A percentile compares a stretch with the other conserved stretches of the same genome.
These are phyloP conservation scores for Aspergillus fijiensis DNA, from an alignment of 2,329 filamentous ascomycete genomes.

Conservation along the genomic window DNA sequence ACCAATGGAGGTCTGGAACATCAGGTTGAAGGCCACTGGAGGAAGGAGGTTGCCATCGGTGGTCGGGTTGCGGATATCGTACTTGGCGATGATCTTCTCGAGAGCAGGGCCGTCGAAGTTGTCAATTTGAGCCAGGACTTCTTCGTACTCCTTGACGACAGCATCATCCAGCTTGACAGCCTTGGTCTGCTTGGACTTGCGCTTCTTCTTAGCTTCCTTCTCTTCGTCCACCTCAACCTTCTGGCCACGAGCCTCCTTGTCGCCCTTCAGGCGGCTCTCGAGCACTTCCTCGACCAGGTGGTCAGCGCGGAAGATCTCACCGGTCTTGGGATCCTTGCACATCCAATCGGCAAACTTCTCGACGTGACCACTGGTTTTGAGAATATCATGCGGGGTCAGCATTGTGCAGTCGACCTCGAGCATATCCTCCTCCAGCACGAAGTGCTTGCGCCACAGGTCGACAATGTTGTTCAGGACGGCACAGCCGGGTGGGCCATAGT, in stretches of 20 bases:
- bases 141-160: slow-evolving; percentile 84
- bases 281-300: slow-evolving; percentile 95
- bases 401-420: slow-evolving; percentile 92
- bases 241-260: slow-evolving; percentile 88
- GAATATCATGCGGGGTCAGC: slow-evolving; percentile 85
- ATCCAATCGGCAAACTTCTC: slow-evolving; percentile 99
- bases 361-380: slow-evolving; percentile 95
- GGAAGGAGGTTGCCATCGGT: slow-evolving; percentile 74
- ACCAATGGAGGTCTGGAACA: slow-evolving; percentile 96
- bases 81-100: slow-evolving; percentile 83
- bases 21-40: slow-evolving; percentile 93
- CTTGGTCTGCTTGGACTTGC: slow-evolving; percentile 72
- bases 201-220: slow-evolving; percentile 87
- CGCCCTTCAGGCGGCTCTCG: slow-evolving; percentile 79
- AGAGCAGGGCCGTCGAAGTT: slow-evolving; percentile 89
- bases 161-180: slow-evolving; percentile 83
- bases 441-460: slow-evolving; percentile 89
- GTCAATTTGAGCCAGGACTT: slow-evolving; percentile 88
- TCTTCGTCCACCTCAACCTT: slow-evolving; percentile 66
- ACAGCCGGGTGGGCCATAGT: slow-evolving; percentile 88
- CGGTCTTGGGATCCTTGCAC: slow-evolving; percentile 97
- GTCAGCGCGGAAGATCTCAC: slow-evolving; percentile 93
- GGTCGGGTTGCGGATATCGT: slow-evolving; percentile 83
- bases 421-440: slow-evolving; percentile 92
- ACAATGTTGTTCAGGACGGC: slow-evolving; percentile 84